A percentile compares a stretch with the other conserved stretches of the same genome.
Evolutionary conservation across 345 rosid species (phyloP).

Genomic region (Acer saccharum): DNA sequence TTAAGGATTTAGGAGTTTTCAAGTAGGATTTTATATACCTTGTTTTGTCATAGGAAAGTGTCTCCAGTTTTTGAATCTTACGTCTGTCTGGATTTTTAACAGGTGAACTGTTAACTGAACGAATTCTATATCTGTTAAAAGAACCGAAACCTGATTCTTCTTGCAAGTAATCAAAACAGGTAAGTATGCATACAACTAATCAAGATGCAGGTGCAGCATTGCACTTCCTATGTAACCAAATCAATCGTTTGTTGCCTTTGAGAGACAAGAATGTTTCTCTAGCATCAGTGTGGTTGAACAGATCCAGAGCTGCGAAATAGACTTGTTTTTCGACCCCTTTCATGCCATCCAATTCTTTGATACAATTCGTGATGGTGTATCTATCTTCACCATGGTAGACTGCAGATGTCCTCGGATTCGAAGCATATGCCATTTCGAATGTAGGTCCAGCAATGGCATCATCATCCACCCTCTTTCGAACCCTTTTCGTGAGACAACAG

Average conservation of each 20-base stretch:
- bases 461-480: conserved; percentile 50
- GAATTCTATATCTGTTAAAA: not conserved
- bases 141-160: not conserved
- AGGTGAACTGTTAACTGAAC: not conserved
- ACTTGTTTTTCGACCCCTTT: conserved; percentile 39
- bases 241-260: conserved; percentile 37
- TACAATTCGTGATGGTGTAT: conserved; percentile 52
- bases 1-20: conserved; percentile 19
- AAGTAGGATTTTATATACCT: not conserved
- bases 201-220: conserved; percentile 1
- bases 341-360: conserved; percentile 44
- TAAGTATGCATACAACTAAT: not conserved
- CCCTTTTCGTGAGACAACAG: conserved; percentile 34
- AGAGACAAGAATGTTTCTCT: conserved; percentile 62
- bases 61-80: conserved; percentile 3
- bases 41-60: conserved; percentile 1
- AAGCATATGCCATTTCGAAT: conserved; percentile 56
- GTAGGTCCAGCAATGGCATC: conserved; percentile 60
- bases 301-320: conserved; percentile 52
- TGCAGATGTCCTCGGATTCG: conserved; percentile 45
- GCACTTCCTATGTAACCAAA: conserved; percentile 56
- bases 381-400: conserved; percentile 28
- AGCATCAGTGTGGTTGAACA: conserved; percentile 45
- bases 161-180: not conserved
- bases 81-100: not conserved